Percentiles rank a stretch among this genome's conserved stretches.
Evolutionary conservation across 768 basidiomycete genomes (phyloP).

Genomic region (Tricholomella constricta): DNA sequence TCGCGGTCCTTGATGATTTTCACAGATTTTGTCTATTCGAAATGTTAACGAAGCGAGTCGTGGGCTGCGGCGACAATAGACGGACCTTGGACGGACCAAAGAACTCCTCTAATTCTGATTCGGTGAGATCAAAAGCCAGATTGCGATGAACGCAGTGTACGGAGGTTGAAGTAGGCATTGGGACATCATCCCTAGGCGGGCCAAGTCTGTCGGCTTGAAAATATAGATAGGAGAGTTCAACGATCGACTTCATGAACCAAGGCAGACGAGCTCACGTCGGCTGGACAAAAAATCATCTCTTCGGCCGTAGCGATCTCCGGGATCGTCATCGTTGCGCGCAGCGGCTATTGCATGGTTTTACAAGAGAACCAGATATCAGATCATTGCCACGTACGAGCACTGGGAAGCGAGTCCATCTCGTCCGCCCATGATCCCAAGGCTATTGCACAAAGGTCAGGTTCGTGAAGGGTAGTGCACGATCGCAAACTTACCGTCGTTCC

Average conservation of each 20-base stretch:
- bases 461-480: slow-evolving; percentile 17
- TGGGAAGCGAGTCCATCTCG: slow-evolving; percentile 93
- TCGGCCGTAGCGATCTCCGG: slow-evolving; percentile 56
- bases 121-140: slow-evolving; percentile 89
- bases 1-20: slow-evolving; percentile 94
- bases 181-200: slow-evolving; percentile 83
- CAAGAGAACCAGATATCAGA: slow-evolving; percentile 2
- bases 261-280: slow-evolving; percentile 58
- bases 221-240: no score
- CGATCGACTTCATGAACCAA: no score
- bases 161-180: slow-evolving; percentile 95
- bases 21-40: slow-evolving; percentile 68
- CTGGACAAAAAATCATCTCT: slow-evolving; percentile 66
- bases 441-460: slow-evolving; percentile 29
- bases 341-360: slow-evolving; percentile 52
- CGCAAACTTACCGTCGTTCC: slow-evolving; percentile 68
- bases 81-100: slow-evolving; percentile 68
- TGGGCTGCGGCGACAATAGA: neutral
- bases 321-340: slow-evolving; percentile 66
- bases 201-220: slow-evolving; percentile 54
- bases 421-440: slow-evolving; percentile 97
- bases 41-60: neutral
- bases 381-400: slow-evolving; percentile 73
- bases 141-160: slow-evolving; percentile 96
- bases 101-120: slow-evolving; percentile 78